A percentile compares a stretch with the other conserved stretches of the same genome.
These are phyloP conservation scores for Saccharomyces hybrid DNA, from an alignment of 1,139 yeast genomes.

Conservation along the genomic window DNA sequence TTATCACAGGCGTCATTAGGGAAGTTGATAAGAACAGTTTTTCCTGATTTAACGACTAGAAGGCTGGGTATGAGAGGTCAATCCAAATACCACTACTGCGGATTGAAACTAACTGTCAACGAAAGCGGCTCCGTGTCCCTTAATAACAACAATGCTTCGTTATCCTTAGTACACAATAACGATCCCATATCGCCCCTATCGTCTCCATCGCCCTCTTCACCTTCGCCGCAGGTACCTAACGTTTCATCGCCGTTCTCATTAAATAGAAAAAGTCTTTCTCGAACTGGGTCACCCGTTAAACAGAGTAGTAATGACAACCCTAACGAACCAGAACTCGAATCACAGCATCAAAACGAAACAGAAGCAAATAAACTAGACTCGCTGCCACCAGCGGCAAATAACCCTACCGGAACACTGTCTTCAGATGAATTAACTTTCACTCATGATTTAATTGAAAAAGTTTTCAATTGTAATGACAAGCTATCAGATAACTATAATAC, in stretches of 20 bases:
- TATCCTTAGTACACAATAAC: not conserved
- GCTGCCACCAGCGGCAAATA: not conserved
- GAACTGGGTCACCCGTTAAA: not conserved
- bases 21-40: constrained; percentile 63
- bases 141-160: constrained; percentile 12
- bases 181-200: constrained; percentile 1
- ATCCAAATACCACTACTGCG: constrained; percentile 87
- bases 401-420: not conserved
- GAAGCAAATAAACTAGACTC: not conserved
- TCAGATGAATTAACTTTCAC: not conserved
- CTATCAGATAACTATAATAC: not conserved
- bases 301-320: not conserved
- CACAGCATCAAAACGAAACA: not conserved
- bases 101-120: constrained; percentile 46
- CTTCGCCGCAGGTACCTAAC: not conserved
- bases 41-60: constrained; percentile 71
- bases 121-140: constrained; percentile 7
- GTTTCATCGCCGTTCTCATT: not conserved
- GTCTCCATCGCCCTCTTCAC: constrained; percentile 1
- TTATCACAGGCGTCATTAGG: constrained; percentile 86
- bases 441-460: not conserved
- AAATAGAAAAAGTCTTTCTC: not conserved
- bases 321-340: not conserved
- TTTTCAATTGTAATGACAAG: not conserved
- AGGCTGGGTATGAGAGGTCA: constrained; percentile 85